Evolutionary conservation across 2,329 filamentous ascomycete species (phyloP).

Genomic region (Chaetothyriales sp.): DNA sequence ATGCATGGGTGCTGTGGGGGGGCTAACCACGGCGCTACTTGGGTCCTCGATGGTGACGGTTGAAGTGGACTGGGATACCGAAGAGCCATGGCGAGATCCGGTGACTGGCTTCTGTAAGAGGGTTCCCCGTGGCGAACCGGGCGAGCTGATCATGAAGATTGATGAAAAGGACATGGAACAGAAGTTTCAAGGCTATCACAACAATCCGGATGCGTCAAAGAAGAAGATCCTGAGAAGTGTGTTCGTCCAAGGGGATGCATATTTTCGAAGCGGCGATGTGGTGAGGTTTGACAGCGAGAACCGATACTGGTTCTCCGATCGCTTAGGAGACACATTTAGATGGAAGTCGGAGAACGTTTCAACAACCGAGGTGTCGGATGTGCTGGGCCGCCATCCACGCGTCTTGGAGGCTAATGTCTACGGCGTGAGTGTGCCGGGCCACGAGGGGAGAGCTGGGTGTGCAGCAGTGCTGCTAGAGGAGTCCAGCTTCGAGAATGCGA

Average conservation of each 20-base stretch:
- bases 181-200: constrained; percentile 56
- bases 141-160: constrained; percentile 48
- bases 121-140: constrained; percentile 48
- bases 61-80: constrained; percentile 56
- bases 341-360: constrained; percentile 62
- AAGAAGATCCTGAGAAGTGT: constrained; percentile 54
- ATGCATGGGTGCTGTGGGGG: constrained; percentile 62
- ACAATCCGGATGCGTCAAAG: constrained; percentile 51
- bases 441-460: constrained; percentile 56
- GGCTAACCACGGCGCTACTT: constrained; percentile 44
- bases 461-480: constrained; percentile 34
- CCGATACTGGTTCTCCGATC: constrained; percentile 56
- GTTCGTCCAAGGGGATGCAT: constrained; percentile 53
- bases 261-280: constrained; percentile 56
- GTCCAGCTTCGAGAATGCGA: not conserved
- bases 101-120: constrained; percentile 54
- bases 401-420: constrained; percentile 47
- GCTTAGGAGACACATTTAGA: constrained; percentile 59
- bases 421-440: constrained; percentile 50
- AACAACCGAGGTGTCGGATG: constrained; percentile 53
- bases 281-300: constrained; percentile 49
- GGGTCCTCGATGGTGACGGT: constrained; percentile 45
- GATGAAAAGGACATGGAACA: constrained; percentile 46
- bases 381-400: constrained; percentile 46
- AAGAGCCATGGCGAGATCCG: constrained; percentile 53